A percentile compares a stretch with the other conserved stretches of the same genome.
These are phyloP conservation scores for Lasiodiplodia gonubiensis DNA, from an alignment of 2,329 filamentous ascomycete species.

Conservation along the genomic window DNA sequence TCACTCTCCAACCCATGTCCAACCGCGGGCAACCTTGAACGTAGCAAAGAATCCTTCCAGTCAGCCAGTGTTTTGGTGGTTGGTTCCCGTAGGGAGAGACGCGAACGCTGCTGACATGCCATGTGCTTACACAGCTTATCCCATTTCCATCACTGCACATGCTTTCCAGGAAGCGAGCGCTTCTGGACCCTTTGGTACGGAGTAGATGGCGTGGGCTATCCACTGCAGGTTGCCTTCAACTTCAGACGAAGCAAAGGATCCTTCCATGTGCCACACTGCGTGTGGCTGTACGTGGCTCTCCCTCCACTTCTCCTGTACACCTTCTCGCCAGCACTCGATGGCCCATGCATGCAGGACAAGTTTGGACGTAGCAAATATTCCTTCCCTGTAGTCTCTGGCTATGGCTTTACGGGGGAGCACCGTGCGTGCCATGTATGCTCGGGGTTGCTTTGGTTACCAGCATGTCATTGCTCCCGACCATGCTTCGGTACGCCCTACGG, in stretches of 20 bases:
- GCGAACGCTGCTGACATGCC: not conserved
- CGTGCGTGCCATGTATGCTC: not conserved
- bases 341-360: not conserved
- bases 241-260: conserved; percentile 5
- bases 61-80: not conserved
- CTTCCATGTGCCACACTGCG: not conserved
- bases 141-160: not conserved
- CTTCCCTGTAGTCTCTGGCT: not conserved
- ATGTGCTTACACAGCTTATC: not conserved
- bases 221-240: not conserved
- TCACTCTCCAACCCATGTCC: not conserved
- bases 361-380: conserved; percentile 2
- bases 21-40: not conserved
- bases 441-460: not conserved
- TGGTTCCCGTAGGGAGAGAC: not conserved
- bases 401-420: not conserved
- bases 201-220: too few species aligned
- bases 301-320: not conserved
- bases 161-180: not conserved
- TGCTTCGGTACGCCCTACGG: not conserved
- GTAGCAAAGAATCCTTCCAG: conserved; percentile 12
- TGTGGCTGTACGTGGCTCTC: too few species aligned
- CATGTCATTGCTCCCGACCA: not conserved
- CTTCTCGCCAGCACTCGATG: not conserved
- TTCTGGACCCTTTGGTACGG: not conserved